Percentiles rank a stretch among this genome's conserved stretches.
Evolutionary conservation across 345 rosid genomes (phyloP).

Genomic region (Nasturtium officinale): DNA sequence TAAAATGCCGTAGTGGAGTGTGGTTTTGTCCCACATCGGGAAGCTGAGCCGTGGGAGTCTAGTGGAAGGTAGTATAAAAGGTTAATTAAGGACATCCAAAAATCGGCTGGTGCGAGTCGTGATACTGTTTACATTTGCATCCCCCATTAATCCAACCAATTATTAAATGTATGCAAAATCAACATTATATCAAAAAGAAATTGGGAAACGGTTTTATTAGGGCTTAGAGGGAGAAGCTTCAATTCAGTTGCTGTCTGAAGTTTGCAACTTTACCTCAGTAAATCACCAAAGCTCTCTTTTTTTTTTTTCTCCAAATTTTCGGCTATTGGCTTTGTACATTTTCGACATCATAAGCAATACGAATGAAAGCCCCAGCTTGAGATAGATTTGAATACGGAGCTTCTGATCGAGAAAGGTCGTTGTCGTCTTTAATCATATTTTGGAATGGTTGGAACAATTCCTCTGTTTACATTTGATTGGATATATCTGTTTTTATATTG

Average conservation of each 20-base stretch:
- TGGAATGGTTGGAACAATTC: background rate
- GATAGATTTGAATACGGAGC: background rate
- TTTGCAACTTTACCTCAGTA: background rate
- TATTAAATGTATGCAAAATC: too few species aligned
- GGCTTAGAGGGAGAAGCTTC: too few species aligned
- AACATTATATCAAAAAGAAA: too few species aligned
- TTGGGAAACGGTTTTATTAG: too few species aligned
- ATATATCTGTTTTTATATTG: background rate
- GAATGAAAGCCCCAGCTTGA: background rate
- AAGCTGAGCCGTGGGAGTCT: accelerated
- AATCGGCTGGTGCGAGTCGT: constrained; percentile 71
- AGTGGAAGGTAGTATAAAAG: background rate
- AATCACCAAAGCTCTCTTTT: background rate
- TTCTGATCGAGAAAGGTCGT: background rate
- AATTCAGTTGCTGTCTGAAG: background rate
- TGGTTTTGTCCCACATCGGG: constrained; percentile 39
- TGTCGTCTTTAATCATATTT: background rate
- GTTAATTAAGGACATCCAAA: too few species aligned
- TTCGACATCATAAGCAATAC: background rate
- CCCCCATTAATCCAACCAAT: background rate
- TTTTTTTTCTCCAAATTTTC: background rate
- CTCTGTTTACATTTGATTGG: background rate
- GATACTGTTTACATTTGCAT: too few species aligned
- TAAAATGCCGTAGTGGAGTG: background rate
- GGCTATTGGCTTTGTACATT: background rate